Evolutionary conservation across 2,329 filamentous ascomycete species (phyloP), one percentile per base, ranked within the genome.

Genomic region (Trichothecium roseum): DNA sequence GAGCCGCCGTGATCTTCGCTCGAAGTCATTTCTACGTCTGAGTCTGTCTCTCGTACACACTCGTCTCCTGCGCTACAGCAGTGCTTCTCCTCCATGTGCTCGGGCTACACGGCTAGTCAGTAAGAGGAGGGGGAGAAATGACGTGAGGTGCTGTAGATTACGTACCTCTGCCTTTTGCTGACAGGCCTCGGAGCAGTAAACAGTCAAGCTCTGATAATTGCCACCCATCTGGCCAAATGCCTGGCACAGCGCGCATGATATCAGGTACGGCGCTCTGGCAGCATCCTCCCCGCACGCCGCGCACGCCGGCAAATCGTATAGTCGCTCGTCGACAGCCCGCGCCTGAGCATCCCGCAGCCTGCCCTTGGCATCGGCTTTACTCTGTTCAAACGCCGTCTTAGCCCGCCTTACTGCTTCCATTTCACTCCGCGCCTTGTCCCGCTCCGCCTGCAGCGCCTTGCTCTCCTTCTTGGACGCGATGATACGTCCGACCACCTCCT

Each of bases 371-470:
- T 53, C 55, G 42, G 45, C 53, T 47, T 49, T 60, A 46, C 57
- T 57, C 45, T 62, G 65, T 46, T 68, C 66, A 53, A 67, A 64
- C 8, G 66, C 65, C 39, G 57, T 63, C 46, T 62, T 67, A 18
- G 67, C 68, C 38, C 67, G 55, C 14, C 56, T 57, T 4, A 71
- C 55, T 45, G 69, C 66, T 37, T 67, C 62, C 3, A 70, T 49
- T 8, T 64, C 59, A 35, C 45, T 46, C 37, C 45, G 44, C 38
- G 63, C 58, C 20, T 49, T 54, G 29, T 63, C 56, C 10, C 64
- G 58, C 29, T 60, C 55, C 2, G 53, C 52, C 37, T 57, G 49
- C 14, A 50, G 43, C 31, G 36, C 52, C 29, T 47, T 48, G 37
- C 41, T 52, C 22, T 48, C 53, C 7, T 52, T 51, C 14, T 54